Evolutionary conservation across 2,329 filamentous ascomycete genomes (phyloP), one percentile per base, ranked within the genome.

Genomic region (Sporothrix mexicana): DNA sequence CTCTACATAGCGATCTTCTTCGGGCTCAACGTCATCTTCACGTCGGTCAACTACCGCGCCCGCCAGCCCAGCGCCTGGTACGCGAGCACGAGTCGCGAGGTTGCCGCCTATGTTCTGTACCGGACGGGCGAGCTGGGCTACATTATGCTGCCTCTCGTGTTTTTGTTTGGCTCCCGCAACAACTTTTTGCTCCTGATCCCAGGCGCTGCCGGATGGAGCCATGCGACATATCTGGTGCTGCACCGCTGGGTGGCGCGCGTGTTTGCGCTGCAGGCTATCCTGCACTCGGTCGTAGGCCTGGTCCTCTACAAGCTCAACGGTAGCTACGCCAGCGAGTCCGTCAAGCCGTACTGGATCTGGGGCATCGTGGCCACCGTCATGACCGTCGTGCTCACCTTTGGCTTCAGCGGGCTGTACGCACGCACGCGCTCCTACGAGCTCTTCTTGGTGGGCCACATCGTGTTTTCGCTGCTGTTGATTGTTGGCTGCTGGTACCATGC

Each of bases 201-300:
- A 17, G 59, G 59, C 86, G 0, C 80, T 87, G 86, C 86, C 2
- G 81, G 84, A 75, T 87, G 85, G 85, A 82, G 80, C 0, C 83
- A 85, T 73, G 81, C 81, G 0, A 87, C 86, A 0, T 87, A 81
- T 70, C 73, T 87, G 2, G 76, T 87, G 0, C 78, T 87, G 0
- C 86, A 88, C 74, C 80, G 85, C 12, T 87, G 84, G 84, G 78
- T 85, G 1, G 85, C 85, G 0, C 78, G 81, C 25, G 79, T 88
- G 8, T 82, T 80, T 36, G 81, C 82, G 0, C 61, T 87, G 0
- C 81, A 88, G 64, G 84, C 82, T 0, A 77, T 83, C 9, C 62
- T 88, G 0, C 87, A 88, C 77, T 83, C 82, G 0, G 77, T 84
- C n/a, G 76, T 85, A 17, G 81, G 80, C 49, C 78, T 86, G 0